phyloP scores from a whole-genome alignment of 1,284 basidiomycete species.

The Sphagnurus paluster region DNA sequence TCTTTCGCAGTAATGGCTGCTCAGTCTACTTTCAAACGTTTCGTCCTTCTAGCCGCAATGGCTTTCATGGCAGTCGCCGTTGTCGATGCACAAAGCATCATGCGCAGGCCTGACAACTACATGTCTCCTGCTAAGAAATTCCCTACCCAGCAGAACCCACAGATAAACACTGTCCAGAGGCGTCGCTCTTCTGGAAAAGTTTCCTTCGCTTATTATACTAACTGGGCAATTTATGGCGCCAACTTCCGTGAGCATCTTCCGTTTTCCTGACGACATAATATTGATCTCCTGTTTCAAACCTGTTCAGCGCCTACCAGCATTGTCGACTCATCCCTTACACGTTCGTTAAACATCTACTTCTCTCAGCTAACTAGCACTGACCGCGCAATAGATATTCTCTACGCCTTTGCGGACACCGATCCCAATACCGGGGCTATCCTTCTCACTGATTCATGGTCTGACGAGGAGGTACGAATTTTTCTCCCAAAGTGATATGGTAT shows the following conservation, averaged over 20 bases:
- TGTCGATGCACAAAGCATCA: conserved; percentile 50
- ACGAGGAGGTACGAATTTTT: conserved; percentile 68
- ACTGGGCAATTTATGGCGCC: conserved; percentile 83
- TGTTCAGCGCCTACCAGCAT: conserved; percentile 50
- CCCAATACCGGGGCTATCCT: conserved; percentile 63
- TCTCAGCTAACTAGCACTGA: too few species aligned
- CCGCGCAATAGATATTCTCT: conserved; percentile 86
- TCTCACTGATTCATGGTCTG: conserved; percentile 82
- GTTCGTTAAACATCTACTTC: conserved; percentile 30
- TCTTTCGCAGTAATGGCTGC: conserved; percentile 13
- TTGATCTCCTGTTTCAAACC: not conserved
- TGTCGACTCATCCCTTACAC: conserved; percentile 52
- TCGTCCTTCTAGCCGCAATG: conserved; percentile 25
- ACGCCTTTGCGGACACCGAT: conserved; percentile 83
- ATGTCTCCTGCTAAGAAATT: conserved; percentile 40
- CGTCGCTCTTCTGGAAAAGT: conserved; percentile 51
- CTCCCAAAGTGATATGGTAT: too few species aligned
- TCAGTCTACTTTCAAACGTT: conserved; percentile 20
- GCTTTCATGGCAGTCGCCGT: conserved; percentile 20
- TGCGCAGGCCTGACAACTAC: conserved; percentile 54
- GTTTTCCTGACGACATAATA: conserved; percentile 4
- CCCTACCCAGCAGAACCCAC: conserved; percentile 35
- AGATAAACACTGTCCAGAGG: conserved; percentile 44
- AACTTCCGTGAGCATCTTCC: conserved; percentile 63
- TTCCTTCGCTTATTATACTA: conserved; percentile 66